Percentiles rank a stretch among this genome's conserved stretches.
phyloP scores from a whole-genome alignment of 202 grass and related monocot species.

The Cymbopogon flexuosus region DNA sequence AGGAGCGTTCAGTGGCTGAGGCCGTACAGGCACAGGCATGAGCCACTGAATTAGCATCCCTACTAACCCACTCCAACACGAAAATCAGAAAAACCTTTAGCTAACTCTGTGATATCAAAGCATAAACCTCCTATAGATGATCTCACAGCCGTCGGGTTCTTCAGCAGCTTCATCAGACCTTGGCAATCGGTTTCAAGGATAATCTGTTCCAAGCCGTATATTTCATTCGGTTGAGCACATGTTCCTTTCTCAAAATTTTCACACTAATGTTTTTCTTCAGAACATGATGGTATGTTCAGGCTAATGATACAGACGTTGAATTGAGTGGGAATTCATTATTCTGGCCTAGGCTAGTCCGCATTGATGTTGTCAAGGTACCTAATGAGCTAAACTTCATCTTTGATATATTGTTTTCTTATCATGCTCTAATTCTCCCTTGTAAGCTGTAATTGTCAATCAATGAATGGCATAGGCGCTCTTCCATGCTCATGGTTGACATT shows the following conservation, averaged over 20 bases:
- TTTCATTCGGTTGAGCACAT: constrained; percentile 13
- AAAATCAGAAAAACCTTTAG: too few relatives aligned
- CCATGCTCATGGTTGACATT: constrained; percentile 62
- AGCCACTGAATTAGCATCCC: too few relatives aligned
- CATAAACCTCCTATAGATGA: too few relatives aligned
- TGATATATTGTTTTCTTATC: background rate
- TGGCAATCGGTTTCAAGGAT: too few relatives aligned
- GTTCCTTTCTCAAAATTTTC: constrained; percentile 29
- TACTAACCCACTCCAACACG: too few relatives aligned
- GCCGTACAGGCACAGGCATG: too few relatives aligned
- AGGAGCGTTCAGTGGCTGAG: too few relatives aligned
- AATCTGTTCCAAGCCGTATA: background rate
- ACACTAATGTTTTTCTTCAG: constrained; percentile 43
- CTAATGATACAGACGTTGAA: constrained; percentile 52
- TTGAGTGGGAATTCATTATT: constrained; percentile 76
- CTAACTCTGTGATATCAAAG: too few relatives aligned
- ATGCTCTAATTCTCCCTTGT: background rate
- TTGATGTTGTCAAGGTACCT: constrained; percentile 78
- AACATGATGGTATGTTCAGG: constrained; percentile 52
- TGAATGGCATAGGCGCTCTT: constrained; percentile 54
- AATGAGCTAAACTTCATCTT: constrained; percentile 1
- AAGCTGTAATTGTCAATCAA: constrained; percentile 10
- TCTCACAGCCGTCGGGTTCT: too few relatives aligned
- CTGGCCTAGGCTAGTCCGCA: constrained; percentile 76
- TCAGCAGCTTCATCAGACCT: too few relatives aligned